Evolutionary conservation across 2,329 filamentous ascomycete genomes (phyloP).

Genomic region (Meredithiella fracta): DNA sequence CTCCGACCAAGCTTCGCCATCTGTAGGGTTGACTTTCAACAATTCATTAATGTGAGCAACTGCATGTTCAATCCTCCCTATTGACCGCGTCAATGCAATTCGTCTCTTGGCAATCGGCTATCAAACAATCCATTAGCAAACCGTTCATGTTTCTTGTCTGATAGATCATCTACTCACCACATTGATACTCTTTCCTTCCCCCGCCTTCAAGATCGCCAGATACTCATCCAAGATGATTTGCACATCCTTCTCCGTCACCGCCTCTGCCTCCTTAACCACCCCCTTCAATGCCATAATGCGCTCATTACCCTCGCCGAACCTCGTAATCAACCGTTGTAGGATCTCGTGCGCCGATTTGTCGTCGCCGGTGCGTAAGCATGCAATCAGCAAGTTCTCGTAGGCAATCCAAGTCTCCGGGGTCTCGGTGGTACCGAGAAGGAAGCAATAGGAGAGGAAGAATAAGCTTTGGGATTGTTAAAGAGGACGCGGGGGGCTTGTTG

Average conservation of each 20-base stretch:
- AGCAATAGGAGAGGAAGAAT: constrained; percentile 36
- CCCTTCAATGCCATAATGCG: constrained; percentile 70
- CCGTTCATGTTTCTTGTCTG: neutral
- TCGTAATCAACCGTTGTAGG: constrained; percentile 55
- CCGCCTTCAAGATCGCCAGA: constrained; percentile 45
- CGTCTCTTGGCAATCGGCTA: constrained; percentile 75
- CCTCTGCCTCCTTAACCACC: constrained; percentile 69
- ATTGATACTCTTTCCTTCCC: constrained; percentile 51
- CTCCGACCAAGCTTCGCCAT: constrained; percentile 88
- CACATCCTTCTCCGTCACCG: constrained; percentile 47
- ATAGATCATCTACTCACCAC: constrained; percentile 41
- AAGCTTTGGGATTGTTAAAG: constrained; percentile 34
- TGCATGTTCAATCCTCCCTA: constrained; percentile 55
- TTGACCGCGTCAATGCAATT: constrained; percentile 59
- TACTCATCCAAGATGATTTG: constrained; percentile 61
- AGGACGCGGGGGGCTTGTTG: constrained; percentile 43
- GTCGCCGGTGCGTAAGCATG: constrained; percentile 72
- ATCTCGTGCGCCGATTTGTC: constrained; percentile 60
- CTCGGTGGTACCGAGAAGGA: constrained; percentile 45
- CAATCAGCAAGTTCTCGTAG: constrained; percentile 74
- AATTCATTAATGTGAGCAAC: constrained; percentile 57
- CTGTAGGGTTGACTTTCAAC: constrained; percentile 70
- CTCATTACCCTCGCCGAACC: constrained; percentile 76
- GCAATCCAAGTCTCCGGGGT: constrained; percentile 66
- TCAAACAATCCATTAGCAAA: constrained; percentile 16